Evolutionary conservation across 306 rosid genomes (phyloP).

Genomic region (Herpetospermum pedunculosum): DNA sequence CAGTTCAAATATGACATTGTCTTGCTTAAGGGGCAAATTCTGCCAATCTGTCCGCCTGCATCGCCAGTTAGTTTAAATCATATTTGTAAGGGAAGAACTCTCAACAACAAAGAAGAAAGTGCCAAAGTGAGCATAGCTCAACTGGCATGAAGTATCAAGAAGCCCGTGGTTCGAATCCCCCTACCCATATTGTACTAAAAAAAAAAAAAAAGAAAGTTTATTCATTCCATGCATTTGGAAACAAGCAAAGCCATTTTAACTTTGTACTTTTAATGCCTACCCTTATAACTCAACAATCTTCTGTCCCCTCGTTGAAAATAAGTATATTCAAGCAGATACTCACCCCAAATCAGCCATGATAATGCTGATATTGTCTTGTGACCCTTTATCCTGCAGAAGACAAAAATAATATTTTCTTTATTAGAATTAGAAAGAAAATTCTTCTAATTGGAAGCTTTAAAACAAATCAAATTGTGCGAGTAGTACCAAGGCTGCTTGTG

Average conservation of each 20-base stretch:
- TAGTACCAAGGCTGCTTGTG: constrained; percentile 70
- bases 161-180: too few species aligned
- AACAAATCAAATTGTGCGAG: background rate
- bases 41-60: constrained; percentile 12
- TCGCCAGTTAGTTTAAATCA: background rate
- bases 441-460: constrained; percentile 1
- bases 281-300: background rate
- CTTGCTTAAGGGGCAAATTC: constrained; percentile 4
- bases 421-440: background rate
- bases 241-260: background rate
- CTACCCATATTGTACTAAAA: too few species aligned
- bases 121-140: too few species aligned
- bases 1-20: constrained; percentile 5
- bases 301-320: background rate
- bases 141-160: too few species aligned
- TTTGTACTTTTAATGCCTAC: background rate
- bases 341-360: constrained; percentile 92
- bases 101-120: too few species aligned
- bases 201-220: too few species aligned
- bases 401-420: background rate
- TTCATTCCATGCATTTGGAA: background rate
- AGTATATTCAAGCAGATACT: background rate
- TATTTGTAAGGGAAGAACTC: background rate
- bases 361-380: constrained; percentile 94
- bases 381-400: constrained; percentile 46